These are phyloP conservation scores for Coemansia sp. DNA, from an alignment of 192 early-diverging fungal genomes.

Conservation along the genomic window DNA sequence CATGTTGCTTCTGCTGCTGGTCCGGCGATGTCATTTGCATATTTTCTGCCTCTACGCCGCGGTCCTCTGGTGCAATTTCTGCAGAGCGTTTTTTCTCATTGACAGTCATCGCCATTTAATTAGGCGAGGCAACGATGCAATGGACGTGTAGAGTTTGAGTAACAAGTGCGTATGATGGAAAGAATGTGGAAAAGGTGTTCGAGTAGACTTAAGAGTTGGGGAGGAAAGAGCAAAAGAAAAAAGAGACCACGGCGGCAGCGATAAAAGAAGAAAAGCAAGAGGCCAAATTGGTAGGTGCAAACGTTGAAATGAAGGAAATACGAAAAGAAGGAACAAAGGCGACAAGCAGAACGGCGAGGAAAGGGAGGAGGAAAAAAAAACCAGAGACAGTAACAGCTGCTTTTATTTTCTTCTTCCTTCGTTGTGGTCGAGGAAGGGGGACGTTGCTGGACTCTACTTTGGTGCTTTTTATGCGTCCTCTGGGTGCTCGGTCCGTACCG, in stretches of 20 bases:
- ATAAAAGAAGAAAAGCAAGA: constrained; percentile 10
- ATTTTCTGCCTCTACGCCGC: not conserved
- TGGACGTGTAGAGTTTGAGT: not conserved
- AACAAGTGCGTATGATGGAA: not conserved
- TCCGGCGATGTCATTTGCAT: not conserved
- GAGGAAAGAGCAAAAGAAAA: not conserved
- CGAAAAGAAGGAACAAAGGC: constrained; percentile 3
- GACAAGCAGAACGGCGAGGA: not conserved
- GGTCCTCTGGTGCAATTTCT: constrained; percentile 22
- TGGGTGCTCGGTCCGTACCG: not conserved
- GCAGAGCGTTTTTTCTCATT: constrained; percentile 46
- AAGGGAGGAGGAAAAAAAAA: constrained; percentile 3
- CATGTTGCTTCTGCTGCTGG: constrained; percentile 6
- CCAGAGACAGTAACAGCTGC: constrained; percentile 9
- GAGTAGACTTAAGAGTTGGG: not conserved
- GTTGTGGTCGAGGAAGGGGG: not conserved
- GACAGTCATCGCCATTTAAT: constrained; percentile 34
- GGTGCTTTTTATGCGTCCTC: not conserved
- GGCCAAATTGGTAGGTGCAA: not conserved
- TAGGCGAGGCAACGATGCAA: constrained; percentile 5
- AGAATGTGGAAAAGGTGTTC: not conserved
- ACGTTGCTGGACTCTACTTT: not conserved
- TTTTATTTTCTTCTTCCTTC: not conserved
- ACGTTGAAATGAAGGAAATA: not conserved
- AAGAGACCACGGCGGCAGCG: constrained; percentile 2